Conservation (phyloP, 164 flowering plant genomes). For the Vitis cinerea region DNA sequence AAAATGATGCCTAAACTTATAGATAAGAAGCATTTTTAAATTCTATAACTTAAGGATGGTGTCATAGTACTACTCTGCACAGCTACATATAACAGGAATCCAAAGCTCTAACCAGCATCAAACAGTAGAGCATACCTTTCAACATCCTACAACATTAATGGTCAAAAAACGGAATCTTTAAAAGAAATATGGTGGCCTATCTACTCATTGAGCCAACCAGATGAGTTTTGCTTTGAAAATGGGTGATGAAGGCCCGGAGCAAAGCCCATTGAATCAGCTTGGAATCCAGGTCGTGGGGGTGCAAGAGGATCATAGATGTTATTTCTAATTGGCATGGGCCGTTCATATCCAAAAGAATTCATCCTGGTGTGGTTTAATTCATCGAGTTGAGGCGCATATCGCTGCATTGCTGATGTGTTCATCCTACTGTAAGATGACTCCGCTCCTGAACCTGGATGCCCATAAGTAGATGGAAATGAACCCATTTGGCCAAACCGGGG, state of each 20-base stretch:
- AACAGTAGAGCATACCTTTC: not conserved
- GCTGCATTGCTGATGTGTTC: constrained; percentile 39
- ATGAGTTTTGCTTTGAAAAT: constrained; percentile 29
- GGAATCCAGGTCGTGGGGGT: constrained; percentile 20
- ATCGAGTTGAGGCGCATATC: constrained; percentile 55
- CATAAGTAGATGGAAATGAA: constrained; percentile 21
- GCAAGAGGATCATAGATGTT: constrained; percentile 15
- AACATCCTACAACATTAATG: not conserved
- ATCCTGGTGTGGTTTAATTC: constrained; percentile 40
- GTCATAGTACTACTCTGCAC: not conserved
- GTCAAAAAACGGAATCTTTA: not conserved
- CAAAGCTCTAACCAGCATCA: not conserved
- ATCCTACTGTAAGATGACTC: constrained; percentile 23
- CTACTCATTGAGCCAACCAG: constrained; percentile 57
- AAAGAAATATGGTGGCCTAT: not conserved
- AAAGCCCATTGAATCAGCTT: constrained; percentile 30
- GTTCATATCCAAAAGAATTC: constrained; percentile 13
- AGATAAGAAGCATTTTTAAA: too few relatives aligned
- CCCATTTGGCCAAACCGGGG: constrained; percentile 18
- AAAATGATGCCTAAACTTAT: too few relatives aligned
- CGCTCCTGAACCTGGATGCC: constrained; percentile 13
- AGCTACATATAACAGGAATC: not conserved
- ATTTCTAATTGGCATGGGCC: constrained; percentile 6
- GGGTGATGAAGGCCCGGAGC: constrained; percentile 41
- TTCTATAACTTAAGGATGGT: too few relatives aligned